Percentiles rank a stretch among this genome's conserved stretches.
phyloP scores from a whole-genome alignment of 805 yeast genomes.

The Saturnispora zaruensis region DNA sequence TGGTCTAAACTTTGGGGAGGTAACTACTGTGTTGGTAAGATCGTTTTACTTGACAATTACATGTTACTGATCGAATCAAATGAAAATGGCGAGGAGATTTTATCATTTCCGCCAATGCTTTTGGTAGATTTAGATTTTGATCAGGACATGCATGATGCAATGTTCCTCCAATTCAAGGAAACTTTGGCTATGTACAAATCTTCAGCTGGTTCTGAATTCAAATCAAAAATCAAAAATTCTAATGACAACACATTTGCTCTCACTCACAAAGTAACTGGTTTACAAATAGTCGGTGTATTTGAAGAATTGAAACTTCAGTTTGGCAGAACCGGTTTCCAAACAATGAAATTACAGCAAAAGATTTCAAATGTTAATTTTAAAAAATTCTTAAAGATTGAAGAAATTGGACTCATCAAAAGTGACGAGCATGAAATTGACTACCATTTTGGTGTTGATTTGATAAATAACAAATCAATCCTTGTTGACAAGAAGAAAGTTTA shows the following conservation, averaged over 20 bases:
- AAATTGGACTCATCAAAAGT: neutral
- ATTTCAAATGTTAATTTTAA: conserved; percentile 6
- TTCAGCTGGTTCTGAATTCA: conserved; percentile 2
- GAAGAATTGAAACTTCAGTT: conserved; percentile 8
- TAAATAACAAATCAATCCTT: neutral
- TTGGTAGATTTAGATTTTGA: conserved; percentile 8
- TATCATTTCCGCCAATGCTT: conserved; percentile 7
- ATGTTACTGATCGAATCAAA: conserved; percentile 5
- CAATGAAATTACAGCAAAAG: conserved; percentile 8
- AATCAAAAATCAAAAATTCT: conserved; percentile 6
- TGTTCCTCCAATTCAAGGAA: conserved; percentile 8
- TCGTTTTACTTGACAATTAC: conserved; percentile 8
- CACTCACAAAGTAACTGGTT: conserved; percentile 5
- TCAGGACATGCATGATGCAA: conserved; percentile 9
- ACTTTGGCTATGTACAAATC: conserved; percentile 7
- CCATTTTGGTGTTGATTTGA: neutral
- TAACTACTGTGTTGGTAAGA: conserved; percentile 5
- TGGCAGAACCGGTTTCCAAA: conserved; percentile 9
- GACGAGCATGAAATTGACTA: neutral
- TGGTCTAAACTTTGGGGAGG: conserved; percentile 11
- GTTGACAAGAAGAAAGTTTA: neutral
- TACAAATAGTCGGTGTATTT: conserved; percentile 9
- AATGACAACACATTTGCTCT: conserved; percentile 7
- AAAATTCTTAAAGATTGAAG: conserved; percentile 4
- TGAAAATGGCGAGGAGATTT: conserved; percentile 8